phyloP scores from a whole-genome alignment of 768 basidiomycete species.

The Termitomyces sp. region DNA sequence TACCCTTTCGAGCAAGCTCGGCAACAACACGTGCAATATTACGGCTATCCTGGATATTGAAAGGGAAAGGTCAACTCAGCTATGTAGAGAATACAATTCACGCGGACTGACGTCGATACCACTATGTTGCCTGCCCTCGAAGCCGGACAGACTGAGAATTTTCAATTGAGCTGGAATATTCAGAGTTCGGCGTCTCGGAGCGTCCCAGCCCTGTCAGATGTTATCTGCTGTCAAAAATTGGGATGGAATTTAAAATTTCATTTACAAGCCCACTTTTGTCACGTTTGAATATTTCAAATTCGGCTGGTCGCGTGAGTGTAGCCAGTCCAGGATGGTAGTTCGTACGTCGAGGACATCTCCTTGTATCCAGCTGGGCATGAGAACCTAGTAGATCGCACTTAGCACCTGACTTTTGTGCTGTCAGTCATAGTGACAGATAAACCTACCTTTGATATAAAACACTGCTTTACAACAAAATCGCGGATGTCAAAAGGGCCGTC shows the following conservation, averaged over 20 bases:
- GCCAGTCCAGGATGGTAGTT: slow-evolving; percentile 48
- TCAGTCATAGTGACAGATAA: not conserved
- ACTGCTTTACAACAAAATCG: slow-evolving; percentile 87
- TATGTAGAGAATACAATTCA: slow-evolving; percentile 9
- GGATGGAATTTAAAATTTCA: slow-evolving; percentile 4
- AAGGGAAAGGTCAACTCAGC: slow-evolving; percentile 12
- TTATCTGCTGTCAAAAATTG: not conserved
- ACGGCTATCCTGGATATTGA: slow-evolving; percentile 66
- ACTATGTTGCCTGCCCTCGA: slow-evolving; percentile 81
- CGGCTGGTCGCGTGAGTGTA: slow-evolving; percentile 22
- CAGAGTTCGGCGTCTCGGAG: slow-evolving; percentile 34
- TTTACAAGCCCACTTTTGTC: slow-evolving; percentile 13
- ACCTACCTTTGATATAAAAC: slow-evolving; percentile 77
- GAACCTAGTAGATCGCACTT: slow-evolving; percentile 34
- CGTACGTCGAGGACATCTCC: slow-evolving; percentile 78
- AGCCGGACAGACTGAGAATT: slow-evolving; percentile 66
- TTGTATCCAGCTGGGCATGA: slow-evolving; percentile 70
- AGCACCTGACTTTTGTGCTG: not conserved
- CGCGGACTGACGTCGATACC: slow-evolving; percentile 79
- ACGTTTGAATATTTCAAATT: slow-evolving; percentile 14
- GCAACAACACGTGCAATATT: slow-evolving; percentile 82
- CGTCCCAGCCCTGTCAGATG: slow-evolving; percentile 20
- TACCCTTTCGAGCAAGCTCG: slow-evolving; percentile 69
- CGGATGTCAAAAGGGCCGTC: slow-evolving; percentile 83
- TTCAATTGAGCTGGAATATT: slow-evolving; percentile 76